Evolutionary conservation across 2,329 filamentous ascomycete species (phyloP), one percentile per base, ranked within the genome.

Genomic region (Thyridium curvatum): DNA sequence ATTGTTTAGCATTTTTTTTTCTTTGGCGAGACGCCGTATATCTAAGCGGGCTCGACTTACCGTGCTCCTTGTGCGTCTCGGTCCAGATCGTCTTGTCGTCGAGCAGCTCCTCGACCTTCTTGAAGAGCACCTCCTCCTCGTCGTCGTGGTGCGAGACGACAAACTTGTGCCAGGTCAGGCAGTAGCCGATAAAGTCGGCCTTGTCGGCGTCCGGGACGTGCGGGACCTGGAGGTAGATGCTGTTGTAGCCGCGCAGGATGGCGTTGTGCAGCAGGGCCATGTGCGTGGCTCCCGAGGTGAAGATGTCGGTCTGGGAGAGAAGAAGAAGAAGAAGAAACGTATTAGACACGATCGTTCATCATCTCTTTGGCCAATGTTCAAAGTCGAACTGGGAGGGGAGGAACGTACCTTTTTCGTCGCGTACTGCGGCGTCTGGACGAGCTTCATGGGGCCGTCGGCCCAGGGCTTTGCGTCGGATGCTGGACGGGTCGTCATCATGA

Each of bases 171-270:
- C 75, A 80, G 1, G 75, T 71, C 38, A 74, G 61, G 21, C 65
- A 62, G 57, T 82, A 82, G 14, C 66, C 67, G 38, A 80, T 56
- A 47, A 83, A 82, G 52, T 74, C 71, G 35, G 58, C 52, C 53
- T 70, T 70, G 53, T 81, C 74, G n/a, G 55, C 54, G 3, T 67
- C 64, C 3, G 29, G 12, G 32, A 81, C 56, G 47, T 72, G 61
- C 10, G 68, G 66, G 1, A 74, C 76, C 54, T 82, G 78, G 31
- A 72, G 67, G 53, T 74, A 79, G 51, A 83, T 79, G 50, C 68
- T 72, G 57, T 83, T 82, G 63, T 75, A 79, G 39, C 76, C 74
- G 32, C 78, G 74, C 45, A 82, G 71, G 49, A 82, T 73, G 40
- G 71, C 62, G 50, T 82, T 82, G 64, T 82, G 77, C 36, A 79